Evolutionary conservation across 768 basidiomycete genomes (phyloP), one percentile per base, ranked within the genome.

Genomic region (Mycena sanguinolenta): DNA sequence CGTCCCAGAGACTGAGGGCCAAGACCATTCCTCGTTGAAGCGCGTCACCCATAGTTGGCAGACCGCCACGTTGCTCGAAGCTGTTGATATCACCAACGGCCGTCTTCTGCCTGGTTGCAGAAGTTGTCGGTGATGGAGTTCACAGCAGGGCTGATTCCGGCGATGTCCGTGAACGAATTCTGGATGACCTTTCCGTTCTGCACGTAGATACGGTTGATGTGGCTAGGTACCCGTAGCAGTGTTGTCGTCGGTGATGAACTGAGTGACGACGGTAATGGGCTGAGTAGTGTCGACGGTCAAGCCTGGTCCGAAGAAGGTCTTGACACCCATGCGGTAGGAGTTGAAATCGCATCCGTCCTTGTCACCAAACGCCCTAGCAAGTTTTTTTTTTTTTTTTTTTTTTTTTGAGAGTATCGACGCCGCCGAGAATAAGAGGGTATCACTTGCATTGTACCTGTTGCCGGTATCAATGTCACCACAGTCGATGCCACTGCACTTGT

Each of bases 311-410:
- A 79, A 81, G 82, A 85, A 86, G 49, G 73, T 65, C 69, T 76
- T 76, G 78, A 82, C 75, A 62, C 84, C 84, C 81, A 84, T 79
- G 75, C 84, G 83, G 78, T 76, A 86, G 21, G 84, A 82, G 82
- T 85, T 86, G 81, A 84, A 86, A 75, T 85, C 84, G 78, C 84
- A 86, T 59, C 84, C 84, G 69, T 80, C 82, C 66, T 77, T 76
- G 78, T 86, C 84, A 75, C n/a, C 84, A 86, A 30, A 82, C 73
- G 38, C 82, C 81, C 65, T 67, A 71, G 74, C 16, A 17, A n/a
- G 14, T n/a, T n/a, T n/a, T n/a, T n/a, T n/a, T n/a, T n/a, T n/a
- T n/a, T n/a, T n/a, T n/a, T n/a, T n/a, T n/a, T n/a, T n/a, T 38
- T 38, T 38, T 38, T 38, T 38, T 38, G 36, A 7, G 36, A 14